These are phyloP conservation scores for Hanseniaspora guilliermondii DNA, from an alignment of 805 yeast genomes.

Conservation along the genomic window DNA sequence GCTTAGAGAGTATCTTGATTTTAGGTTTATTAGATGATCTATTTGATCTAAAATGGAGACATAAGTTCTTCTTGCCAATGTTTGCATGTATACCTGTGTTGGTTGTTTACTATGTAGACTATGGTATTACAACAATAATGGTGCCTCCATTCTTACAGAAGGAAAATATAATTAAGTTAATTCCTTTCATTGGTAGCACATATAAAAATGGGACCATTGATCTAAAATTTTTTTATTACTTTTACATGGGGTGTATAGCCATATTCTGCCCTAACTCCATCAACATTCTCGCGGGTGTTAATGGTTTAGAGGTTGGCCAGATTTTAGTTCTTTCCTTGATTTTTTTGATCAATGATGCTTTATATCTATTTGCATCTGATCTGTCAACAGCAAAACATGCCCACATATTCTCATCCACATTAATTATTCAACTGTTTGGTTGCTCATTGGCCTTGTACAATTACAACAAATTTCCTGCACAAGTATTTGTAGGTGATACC, in stretches of 20 bases:
- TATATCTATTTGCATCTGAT: constrained; percentile 45
- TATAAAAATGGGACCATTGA: constrained; percentile 35
- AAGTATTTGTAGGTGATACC: constrained; percentile 94
- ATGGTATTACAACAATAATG: constrained; percentile 77
- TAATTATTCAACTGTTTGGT: constrained; percentile 77
- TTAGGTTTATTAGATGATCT: constrained; percentile 88
- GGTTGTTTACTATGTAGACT: constrained; percentile 84
- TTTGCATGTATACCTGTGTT: constrained; percentile 84
- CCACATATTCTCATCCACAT: constrained; percentile 67
- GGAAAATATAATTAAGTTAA: constrained; percentile 23
- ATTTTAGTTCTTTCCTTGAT: constrained; percentile 63
- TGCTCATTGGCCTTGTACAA: constrained; percentile 64
- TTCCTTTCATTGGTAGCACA: constrained; percentile 11
- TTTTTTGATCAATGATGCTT: constrained; percentile 61
- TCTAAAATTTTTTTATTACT: constrained; percentile 67
- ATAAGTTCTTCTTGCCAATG: constrained; percentile 90
- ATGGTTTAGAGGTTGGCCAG: constrained; percentile 95
- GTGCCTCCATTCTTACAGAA: constrained; percentile 56
- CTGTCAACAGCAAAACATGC: constrained; percentile 56
- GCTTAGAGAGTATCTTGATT: constrained; percentile 69
- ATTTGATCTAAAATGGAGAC: constrained; percentile 94
- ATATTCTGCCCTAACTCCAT: constrained; percentile 94
- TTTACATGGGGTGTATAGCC: constrained; percentile 81
- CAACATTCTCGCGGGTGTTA: constrained; percentile 89
- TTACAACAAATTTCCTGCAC: constrained; percentile 83